A percentile compares a stretch with the other conserved stretches of the same genome.
Conservation (phyloP, 768 basidiomycete genomes). For the Xerocomellus intermedius region DNA sequence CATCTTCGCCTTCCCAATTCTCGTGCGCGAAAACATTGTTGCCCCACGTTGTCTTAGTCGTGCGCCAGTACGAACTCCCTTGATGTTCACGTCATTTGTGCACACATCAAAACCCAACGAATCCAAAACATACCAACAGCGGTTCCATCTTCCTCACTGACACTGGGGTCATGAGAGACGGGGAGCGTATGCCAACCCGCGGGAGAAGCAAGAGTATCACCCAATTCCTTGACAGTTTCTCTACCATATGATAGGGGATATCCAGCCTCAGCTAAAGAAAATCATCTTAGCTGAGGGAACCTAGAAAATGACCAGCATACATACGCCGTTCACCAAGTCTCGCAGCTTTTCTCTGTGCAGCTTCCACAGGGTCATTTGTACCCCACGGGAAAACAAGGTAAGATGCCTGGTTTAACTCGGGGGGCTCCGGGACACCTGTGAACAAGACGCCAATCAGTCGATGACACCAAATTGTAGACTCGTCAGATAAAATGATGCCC, state of each 20-base stretch:
- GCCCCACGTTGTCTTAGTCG: slow-evolving; percentile 80
- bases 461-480: background rate
- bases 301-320: background rate
- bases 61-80: slow-evolving; percentile 44
- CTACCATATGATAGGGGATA: slow-evolving; percentile 23
- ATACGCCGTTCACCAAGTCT: slow-evolving; percentile 13
- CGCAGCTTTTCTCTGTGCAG: slow-evolving; percentile 14
- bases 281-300: background rate
- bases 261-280: background rate
- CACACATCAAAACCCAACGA: background rate
- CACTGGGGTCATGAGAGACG: slow-evolving; percentile 57
- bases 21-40: slow-evolving; percentile 95
- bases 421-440: slow-evolving; percentile 2
- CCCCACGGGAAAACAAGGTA: slow-evolving; percentile 82
- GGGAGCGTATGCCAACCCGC: slow-evolving; percentile 91
- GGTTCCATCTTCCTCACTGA: slow-evolving; percentile 10
- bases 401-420: slow-evolving; percentile 32
- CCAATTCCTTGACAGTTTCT: slow-evolving; percentile 55
- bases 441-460: background rate
- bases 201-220: slow-evolving; percentile 78
- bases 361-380: slow-evolving; percentile 77
- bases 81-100: slow-evolving; percentile 8
- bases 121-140: slow-evolving; percentile 4
- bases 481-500: background rate
- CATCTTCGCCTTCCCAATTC: slow-evolving; percentile 75